Percentiles rank a stretch among this genome's conserved stretches.
Evolutionary conservation across 495 filamentous ascomycete genomes (phyloP).

Genomic region (Penicillium macrosclerotiorum): DNA sequence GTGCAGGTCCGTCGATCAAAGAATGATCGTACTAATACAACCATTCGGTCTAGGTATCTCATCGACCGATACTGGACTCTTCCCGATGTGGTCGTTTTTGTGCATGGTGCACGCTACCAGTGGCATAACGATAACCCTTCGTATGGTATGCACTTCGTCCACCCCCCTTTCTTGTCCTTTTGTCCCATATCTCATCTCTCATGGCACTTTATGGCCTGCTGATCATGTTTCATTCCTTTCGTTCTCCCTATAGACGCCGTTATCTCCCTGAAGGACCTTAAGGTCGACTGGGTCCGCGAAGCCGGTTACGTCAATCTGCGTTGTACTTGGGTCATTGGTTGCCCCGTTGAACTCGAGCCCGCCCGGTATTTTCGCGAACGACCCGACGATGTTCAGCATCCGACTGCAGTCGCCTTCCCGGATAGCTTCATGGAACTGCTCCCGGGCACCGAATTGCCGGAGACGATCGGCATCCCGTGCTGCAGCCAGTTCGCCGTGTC

Average conservation of each 20-base stretch:
- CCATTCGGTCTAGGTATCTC: constrained; percentile 33
- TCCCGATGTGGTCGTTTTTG: constrained; percentile 41
- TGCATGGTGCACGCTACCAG: constrained; percentile 41
- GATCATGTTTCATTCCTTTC: neutral
- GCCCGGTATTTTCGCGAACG: constrained; percentile 23
- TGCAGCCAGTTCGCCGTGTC: constrained; percentile 71
- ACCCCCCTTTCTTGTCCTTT: constrained; percentile 9
- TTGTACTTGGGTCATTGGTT: constrained; percentile 45
- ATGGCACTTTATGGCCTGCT: neutral
- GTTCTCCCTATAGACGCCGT: constrained; percentile 16
- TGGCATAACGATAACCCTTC: constrained; percentile 58
- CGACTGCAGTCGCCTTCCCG: constrained; percentile 20
- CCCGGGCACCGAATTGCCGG: constrained; percentile 28
- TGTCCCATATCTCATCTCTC: neutral
- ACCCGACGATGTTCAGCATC: constrained; percentile 16
- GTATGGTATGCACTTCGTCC: constrained; percentile 24
- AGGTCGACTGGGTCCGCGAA: constrained; percentile 21
- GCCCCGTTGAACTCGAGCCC: constrained; percentile 33
- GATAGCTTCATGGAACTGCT: constrained; percentile 40
- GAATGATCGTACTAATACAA: too few species aligned
- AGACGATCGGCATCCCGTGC: constrained; percentile 46
- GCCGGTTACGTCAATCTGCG: constrained; percentile 51
- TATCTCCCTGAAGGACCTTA: constrained; percentile 24
- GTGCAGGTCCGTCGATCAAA: too few species aligned
- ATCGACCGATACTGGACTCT: constrained; percentile 47